phyloP scores from a whole-genome alignment of 2,329 filamentous ascomycete species.

The Periconia digitata region DNA sequence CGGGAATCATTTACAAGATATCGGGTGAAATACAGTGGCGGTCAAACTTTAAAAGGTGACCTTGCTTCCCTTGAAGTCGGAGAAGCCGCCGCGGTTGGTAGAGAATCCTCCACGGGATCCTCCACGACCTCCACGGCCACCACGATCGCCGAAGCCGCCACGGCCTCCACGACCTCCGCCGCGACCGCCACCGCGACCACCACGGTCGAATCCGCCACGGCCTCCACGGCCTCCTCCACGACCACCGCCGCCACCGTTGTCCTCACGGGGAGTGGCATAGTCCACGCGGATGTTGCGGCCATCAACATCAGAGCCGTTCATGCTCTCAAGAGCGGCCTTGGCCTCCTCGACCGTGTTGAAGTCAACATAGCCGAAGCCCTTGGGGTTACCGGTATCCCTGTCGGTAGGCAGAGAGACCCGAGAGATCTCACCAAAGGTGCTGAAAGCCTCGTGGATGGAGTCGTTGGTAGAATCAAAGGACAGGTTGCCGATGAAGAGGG shows the following conservation, averaged over 20 bases:
- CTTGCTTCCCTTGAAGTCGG: conserved; percentile 78
- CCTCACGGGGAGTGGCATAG: conserved; percentile 69
- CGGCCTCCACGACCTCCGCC: conserved; percentile 55
- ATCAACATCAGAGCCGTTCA: conserved; percentile 71
- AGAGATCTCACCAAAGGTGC: conserved; percentile 68
- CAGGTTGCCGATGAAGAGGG: conserved; percentile 89
- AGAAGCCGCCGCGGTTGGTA: conserved; percentile 49
- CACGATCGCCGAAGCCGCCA: conserved; percentile 49
- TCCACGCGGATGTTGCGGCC: conserved; percentile 80
- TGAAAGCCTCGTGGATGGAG: conserved; percentile 72
- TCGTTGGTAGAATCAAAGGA: conserved; percentile 83
- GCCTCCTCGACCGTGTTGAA: conserved; percentile 83
- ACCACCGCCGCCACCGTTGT: conserved; percentile 58
- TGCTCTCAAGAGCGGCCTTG: conserved; percentile 68
- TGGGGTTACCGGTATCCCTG: conserved; percentile 77
- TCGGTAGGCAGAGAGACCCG: conserved; percentile 88
- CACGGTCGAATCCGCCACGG: conserved; percentile 52
- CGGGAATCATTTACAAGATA: too few relatives aligned
- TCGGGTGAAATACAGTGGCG: too few relatives aligned
- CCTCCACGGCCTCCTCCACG: conserved; percentile 55
- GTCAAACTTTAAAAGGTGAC: conserved; percentile 66
- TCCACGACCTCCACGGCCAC: conserved; percentile 50
- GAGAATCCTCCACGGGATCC: conserved; percentile 38
- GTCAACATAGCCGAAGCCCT: conserved; percentile 91
- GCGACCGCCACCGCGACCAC: conserved; percentile 53